Conservation (phyloP, 768 basidiomycete genomes). For the Leccinum fibrillosum region DNA sequence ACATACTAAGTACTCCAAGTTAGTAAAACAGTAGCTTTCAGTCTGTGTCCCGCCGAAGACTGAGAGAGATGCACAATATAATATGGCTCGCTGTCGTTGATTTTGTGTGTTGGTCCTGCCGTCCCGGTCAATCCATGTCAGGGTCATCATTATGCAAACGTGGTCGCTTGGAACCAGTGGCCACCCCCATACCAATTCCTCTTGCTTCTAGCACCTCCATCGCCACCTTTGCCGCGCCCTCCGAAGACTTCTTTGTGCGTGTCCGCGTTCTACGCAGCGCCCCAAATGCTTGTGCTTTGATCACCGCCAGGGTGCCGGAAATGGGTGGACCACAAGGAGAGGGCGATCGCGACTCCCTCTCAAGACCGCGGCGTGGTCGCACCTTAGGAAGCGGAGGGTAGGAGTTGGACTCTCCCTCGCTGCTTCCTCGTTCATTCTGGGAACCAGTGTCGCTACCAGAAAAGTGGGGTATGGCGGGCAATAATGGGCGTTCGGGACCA, state of each 20-base stretch:
- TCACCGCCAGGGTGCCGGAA: conserved; percentile 82
- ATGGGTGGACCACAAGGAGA: conserved; percentile 48
- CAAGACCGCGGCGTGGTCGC: conserved; percentile 47
- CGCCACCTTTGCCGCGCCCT: conserved; percentile 68
- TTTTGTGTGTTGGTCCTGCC: conserved; percentile 13
- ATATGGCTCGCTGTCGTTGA: conserved; percentile 23
- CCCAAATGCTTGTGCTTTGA: conserved; percentile 89
- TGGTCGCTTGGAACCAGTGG: conserved; percentile 36
- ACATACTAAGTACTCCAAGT: conserved; percentile 27
- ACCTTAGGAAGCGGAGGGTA: conserved; percentile 41
- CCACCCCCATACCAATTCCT: conserved; percentile 59
- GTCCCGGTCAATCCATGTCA: conserved; percentile 31
- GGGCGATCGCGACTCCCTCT: conserved; percentile 46
- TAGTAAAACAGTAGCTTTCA: conserved; percentile 31
- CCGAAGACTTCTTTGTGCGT: conserved; percentile 68
- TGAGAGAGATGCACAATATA: conserved; percentile 26
- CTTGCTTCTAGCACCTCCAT: conserved; percentile 80
- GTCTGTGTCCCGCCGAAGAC: conserved; percentile 23
- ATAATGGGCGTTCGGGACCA: conserved; percentile 45
- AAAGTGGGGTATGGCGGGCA: conserved; percentile 47
- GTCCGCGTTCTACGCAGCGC: conserved; percentile 77
- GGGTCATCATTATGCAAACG: conserved; percentile 54
- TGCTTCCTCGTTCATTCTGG: conserved; percentile 51
- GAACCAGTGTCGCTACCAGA: conserved; percentile 50
- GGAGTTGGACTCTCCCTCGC: conserved; percentile 50